Percentiles rank a stretch among this genome's conserved stretches.
phyloP scores from a whole-genome alignment of 495 filamentous ascomycete species.

The Aspergillus conjunctus region DNA sequence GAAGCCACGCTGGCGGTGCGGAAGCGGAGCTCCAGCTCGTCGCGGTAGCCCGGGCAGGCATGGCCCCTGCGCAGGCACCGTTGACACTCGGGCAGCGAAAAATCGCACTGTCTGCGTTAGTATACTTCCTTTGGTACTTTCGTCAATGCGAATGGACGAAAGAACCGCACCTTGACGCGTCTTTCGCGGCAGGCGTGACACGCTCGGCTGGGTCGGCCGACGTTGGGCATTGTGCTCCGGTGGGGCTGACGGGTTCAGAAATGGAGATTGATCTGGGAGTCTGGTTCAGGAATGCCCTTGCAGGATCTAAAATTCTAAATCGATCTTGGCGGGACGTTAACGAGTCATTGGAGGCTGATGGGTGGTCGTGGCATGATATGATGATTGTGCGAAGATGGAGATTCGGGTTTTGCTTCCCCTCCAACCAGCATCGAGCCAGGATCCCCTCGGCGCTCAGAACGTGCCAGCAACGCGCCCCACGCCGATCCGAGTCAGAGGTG shows the following conservation, averaged over 20 bases:
- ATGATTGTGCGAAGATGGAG: not conserved
- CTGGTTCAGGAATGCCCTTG: not conserved
- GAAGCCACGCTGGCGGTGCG: not conserved
- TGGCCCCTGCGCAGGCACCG: constrained; percentile 1
- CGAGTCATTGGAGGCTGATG: not conserved
- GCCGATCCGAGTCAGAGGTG: not conserved
- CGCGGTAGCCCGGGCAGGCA: constrained; percentile 1
- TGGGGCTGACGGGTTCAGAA: not conserved
- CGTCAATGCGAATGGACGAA: not conserved
- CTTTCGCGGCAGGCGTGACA: constrained; percentile 1
- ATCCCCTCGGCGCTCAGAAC: not conserved
- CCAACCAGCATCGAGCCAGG: not conserved
- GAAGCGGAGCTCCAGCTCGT: constrained; percentile 4
- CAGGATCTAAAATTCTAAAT: not conserved
- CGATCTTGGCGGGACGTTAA: not conserved
- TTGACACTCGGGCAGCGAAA: not conserved
- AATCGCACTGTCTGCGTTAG: not conserved
- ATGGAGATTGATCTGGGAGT: not conserved
- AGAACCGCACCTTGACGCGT: not conserved
- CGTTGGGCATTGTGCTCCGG: not conserved
- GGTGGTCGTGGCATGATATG: not conserved
- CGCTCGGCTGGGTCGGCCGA: constrained; percentile 1
- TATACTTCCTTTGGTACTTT: not conserved
- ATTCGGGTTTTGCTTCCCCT: not conserved
- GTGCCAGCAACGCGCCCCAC: not conserved